Evolutionary conservation across 164 flowering plant species (phyloP).

Genomic region (Paratinospora sagittata): DNA sequence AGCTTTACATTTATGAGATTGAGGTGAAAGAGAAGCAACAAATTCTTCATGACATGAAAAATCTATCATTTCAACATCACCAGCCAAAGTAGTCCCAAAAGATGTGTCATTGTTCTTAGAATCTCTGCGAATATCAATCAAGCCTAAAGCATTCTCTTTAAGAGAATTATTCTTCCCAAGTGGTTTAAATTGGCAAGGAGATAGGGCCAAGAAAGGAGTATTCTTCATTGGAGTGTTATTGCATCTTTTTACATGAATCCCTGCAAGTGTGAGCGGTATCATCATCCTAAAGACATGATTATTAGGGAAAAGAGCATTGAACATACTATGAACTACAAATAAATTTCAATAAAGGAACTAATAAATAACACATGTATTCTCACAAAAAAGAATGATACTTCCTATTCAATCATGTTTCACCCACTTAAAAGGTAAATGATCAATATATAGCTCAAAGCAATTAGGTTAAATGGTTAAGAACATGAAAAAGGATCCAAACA

Average conservation of each 20-base stretch:
- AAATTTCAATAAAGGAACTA: neutral
- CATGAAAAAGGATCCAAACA: neutral
- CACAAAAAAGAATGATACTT: neutral
- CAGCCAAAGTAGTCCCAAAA: slow-evolving; percentile 20
- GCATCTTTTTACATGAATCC: slow-evolving; percentile 59
- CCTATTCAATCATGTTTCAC: neutral
- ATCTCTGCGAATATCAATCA: slow-evolving; percentile 22
- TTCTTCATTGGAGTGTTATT: slow-evolving; percentile 28
- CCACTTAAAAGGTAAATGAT: neutral
- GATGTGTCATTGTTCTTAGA: slow-evolving; percentile 19
- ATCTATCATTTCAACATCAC: slow-evolving; percentile 30
- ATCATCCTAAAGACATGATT: slow-evolving; percentile 6
- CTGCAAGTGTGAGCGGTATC: slow-evolving; percentile 38
- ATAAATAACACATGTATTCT: neutral
- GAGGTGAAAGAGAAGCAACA: slow-evolving; percentile 32
- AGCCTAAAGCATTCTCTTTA: slow-evolving; percentile 33
- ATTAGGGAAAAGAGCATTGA: neutral
- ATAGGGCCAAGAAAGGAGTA: slow-evolving; percentile 45
- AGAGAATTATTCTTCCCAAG: slow-evolving; percentile 26
- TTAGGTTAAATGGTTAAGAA: neutral
- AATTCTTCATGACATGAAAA: slow-evolving; percentile 54
- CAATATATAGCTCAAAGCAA: neutral
- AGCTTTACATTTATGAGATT: slow-evolving; percentile 21
- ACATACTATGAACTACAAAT: slow-evolving; percentile 3
- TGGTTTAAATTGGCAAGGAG: slow-evolving; percentile 67